A percentile compares a stretch with the other conserved stretches of the same genome.
Evolutionary conservation across 2,329 filamentous ascomycete species (phyloP).

Genomic region (Fusarium beomiforme): DNA sequence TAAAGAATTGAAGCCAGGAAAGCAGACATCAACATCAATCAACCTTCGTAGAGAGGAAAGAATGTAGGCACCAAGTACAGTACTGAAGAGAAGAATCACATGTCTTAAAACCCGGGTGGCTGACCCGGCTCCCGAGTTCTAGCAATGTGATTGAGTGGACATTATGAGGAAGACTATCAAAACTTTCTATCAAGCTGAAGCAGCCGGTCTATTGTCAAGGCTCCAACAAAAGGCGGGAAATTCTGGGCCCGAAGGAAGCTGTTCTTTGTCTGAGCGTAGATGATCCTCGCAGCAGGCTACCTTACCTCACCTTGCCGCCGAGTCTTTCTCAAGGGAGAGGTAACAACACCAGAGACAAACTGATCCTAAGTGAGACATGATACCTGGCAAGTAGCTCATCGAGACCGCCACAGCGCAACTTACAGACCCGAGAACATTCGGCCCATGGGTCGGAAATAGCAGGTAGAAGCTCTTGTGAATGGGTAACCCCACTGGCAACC

Average conservation of each 20-base stretch:
- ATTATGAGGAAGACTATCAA: conserved; percentile 21
- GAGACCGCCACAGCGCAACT: conserved; percentile 42
- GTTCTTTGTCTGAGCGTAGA: conserved; percentile 16
- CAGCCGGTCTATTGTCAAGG: conserved; percentile 16
- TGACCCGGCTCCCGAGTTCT: conserved; percentile 33
- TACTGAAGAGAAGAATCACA: conserved; percentile 23
- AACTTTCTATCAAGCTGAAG: conserved; percentile 34
- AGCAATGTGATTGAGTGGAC: conserved; percentile 19
- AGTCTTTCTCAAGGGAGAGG: conserved; percentile 37
- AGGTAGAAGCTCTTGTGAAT: conserved; percentile 16
- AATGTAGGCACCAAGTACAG: conserved; percentile 12
- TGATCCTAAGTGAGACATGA: conserved; percentile 39
- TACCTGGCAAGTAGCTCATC: conserved; percentile 37
- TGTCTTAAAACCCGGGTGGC: conserved; percentile 34
- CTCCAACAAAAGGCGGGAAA: conserved; percentile 28
- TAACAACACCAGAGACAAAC: conserved; percentile 30
- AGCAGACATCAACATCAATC: conserved; percentile 18
- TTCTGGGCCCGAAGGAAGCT: conserved; percentile 19
- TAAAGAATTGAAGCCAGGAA: conserved; percentile 6
- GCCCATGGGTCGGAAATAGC: conserved; percentile 30
- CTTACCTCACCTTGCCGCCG: conserved; percentile 24
- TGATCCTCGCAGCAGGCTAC: conserved; percentile 19
- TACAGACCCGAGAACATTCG: conserved; percentile 35
- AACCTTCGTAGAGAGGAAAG: conserved; percentile 1
- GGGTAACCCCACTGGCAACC: conserved; percentile 33